These are phyloP conservation scores for Pontederia crassipes DNA, from an alignment of 176 grass and related monocot species.

Conservation along the genomic window DNA sequence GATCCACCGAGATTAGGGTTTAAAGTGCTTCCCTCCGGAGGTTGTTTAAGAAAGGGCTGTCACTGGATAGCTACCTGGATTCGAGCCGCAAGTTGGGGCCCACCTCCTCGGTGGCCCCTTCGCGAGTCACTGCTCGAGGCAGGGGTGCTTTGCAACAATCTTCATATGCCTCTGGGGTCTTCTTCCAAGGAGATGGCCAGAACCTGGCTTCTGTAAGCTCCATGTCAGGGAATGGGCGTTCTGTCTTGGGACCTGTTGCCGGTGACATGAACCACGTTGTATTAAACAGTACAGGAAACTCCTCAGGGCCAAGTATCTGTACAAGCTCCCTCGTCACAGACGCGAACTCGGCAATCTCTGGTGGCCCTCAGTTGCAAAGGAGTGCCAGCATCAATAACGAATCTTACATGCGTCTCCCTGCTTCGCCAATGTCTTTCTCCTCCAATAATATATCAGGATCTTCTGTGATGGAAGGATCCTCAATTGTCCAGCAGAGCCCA, in stretches of 20 bases:
- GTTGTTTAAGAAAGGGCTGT: neutral
- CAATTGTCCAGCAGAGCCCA: constrained; percentile 71
- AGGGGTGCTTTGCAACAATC: neutral
- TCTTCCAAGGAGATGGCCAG: constrained; percentile 35
- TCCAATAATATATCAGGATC: constrained; percentile 95
- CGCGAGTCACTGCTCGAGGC: neutral
- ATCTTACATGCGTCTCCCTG: constrained; percentile 81
- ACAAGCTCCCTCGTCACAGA: constrained; percentile 88
- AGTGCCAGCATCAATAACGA: constrained; percentile 85
- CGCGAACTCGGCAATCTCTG: constrained; percentile 74
- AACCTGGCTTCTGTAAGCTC: constrained; percentile 21
- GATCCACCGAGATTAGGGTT: neutral
- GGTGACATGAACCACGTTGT: constrained; percentile 50
- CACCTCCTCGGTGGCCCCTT: neutral
- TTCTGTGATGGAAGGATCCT: constrained; percentile 81
- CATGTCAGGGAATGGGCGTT: constrained; percentile 40
- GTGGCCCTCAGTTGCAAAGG: constrained; percentile 71
- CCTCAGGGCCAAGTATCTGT: constrained; percentile 69
- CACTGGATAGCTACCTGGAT: constrained; percentile 8
- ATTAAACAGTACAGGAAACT: constrained; percentile 53
- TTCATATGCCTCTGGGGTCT: constrained; percentile 1
- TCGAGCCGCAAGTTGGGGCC: neutral
- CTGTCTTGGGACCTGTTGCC: constrained; percentile 37
- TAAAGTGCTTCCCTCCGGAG: neutral
- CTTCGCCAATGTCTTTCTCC: constrained; percentile 97